These are phyloP conservation scores for Domatiomyces catenatus DNA, from an alignment of 2,329 filamentous ascomycete species.

Conservation along the genomic window DNA sequence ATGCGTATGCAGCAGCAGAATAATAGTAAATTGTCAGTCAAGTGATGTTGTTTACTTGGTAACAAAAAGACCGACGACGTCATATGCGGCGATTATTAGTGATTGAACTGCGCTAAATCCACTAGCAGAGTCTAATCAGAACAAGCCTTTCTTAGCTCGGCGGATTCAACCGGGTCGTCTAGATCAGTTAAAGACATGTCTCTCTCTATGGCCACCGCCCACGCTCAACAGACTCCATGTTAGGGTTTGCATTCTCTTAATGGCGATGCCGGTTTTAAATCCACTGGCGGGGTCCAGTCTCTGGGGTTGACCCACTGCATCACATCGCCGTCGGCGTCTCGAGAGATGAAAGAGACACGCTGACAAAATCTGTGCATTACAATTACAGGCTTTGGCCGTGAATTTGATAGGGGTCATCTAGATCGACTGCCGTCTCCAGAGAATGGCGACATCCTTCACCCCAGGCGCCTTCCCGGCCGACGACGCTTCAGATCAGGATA, in stretches of 20 bases:
- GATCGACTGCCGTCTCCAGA: too few relatives aligned
- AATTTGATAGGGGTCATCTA: neutral
- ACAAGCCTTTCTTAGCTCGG: too few relatives aligned
- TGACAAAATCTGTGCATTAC: neutral
- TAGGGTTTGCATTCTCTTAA: neutral
- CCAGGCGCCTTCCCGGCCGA: constrained; percentile 35
- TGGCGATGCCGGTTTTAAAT: neutral
- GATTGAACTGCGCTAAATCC: too few relatives aligned
- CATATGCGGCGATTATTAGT: neutral
- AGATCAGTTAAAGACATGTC: too few relatives aligned
- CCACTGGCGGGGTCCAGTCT: neutral
- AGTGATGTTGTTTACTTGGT: neutral
- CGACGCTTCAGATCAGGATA: constrained; percentile 11
- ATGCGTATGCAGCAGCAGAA: neutral
- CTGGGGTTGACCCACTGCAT: neutral
- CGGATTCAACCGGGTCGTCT: too few relatives aligned
- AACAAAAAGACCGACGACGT: neutral
- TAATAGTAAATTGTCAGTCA: neutral
- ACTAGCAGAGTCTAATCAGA: too few relatives aligned
- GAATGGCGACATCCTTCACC: constrained; percentile 14
- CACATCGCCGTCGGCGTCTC: neutral
- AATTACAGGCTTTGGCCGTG: too few relatives aligned
- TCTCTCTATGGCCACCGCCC: too few relatives aligned
- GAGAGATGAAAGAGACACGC: neutral
- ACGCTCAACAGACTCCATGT: neutral